Conservation (phyloP, 2,329 filamentous ascomycete genomes). For the Fusarium sp. region DNA sequence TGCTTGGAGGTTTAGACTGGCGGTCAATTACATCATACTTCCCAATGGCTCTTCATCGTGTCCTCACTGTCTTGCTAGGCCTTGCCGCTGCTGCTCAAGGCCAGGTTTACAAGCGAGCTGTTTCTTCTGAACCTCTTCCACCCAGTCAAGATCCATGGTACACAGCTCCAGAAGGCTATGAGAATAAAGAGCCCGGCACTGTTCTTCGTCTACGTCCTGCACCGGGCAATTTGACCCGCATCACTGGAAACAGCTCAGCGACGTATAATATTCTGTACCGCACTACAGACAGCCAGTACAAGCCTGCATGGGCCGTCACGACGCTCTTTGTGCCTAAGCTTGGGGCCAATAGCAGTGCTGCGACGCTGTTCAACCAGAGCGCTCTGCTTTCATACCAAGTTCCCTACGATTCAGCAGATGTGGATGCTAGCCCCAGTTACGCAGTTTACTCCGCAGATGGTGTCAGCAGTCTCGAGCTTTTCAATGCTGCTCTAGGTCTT, state of each 20-base stretch:
- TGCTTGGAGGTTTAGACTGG: too few species aligned
- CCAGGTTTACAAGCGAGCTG: slow-evolving; percentile 4
- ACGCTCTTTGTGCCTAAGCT: slow-evolving; percentile 34
- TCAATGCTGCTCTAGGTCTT: slow-evolving; percentile 18
- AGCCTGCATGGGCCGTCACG: slow-evolving; percentile 37
- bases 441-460: neutral
- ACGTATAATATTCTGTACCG: slow-evolving; percentile 39
- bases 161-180: slow-evolving; percentile 29
- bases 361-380: slow-evolving; percentile 12
- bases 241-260: slow-evolving; percentile 30
- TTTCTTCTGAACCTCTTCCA: slow-evolving; percentile 11
- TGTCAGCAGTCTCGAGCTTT: neutral
- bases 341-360: slow-evolving; percentile 21
- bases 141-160: slow-evolving; percentile 42
- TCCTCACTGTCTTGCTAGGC: slow-evolving; percentile 24
- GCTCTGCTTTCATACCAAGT: slow-evolving; percentile 37
- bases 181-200: slow-evolving; percentile 30
- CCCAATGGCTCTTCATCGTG: slow-evolving; percentile 23
- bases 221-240: slow-evolving; percentile 35
- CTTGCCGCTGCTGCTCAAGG: neutral
- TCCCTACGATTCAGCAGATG: slow-evolving; percentile 37
- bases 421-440: slow-evolving; percentile 37
- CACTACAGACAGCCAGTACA: slow-evolving; percentile 39
- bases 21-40: neutral
- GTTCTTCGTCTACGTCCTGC: slow-evolving; percentile 37